Percentiles rank a stretch among this genome's conserved stretches.
phyloP scores from a whole-genome alignment of 164 flowering plant species.

The Cinnamomum micranthum region DNA sequence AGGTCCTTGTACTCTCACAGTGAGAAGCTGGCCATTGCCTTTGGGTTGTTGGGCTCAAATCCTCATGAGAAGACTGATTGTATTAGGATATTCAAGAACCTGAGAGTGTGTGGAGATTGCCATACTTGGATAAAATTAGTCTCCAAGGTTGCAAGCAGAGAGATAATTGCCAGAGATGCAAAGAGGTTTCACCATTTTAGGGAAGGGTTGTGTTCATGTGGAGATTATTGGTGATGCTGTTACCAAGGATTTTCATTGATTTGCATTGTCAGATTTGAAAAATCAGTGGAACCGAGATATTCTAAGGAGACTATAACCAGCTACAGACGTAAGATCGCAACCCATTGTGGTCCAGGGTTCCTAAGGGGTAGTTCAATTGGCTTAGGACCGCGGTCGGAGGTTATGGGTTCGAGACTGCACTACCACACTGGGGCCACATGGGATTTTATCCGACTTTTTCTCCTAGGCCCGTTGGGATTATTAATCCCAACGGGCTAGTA shows the following conservation, averaged over 20 bases:
- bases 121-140: constrained; percentile 49
- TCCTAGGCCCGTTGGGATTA: too few species aligned
- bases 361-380: too few species aligned
- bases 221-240: constrained; percentile 42
- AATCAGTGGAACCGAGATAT: neutral
- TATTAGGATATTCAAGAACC: constrained; percentile 49
- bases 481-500: too few species aligned
- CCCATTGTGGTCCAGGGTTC: too few species aligned
- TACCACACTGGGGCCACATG: too few species aligned
- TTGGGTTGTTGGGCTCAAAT: constrained; percentile 30
- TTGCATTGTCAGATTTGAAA: neutral
- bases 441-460: too few species aligned
- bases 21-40: constrained; percentile 51
- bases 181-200: constrained; percentile 55
- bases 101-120: constrained; percentile 55
- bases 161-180: constrained; percentile 46
- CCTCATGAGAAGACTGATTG: constrained; percentile 7
- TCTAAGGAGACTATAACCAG: too few species aligned
- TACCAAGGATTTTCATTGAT: neutral
- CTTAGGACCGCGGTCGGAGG: too few species aligned
- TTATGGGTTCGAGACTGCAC: too few species aligned
- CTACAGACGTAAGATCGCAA: too few species aligned
- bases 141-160: constrained; percentile 32
- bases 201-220: constrained; percentile 43
- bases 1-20: constrained; percentile 44